phyloP scores from a whole-genome alignment of 1,139 yeast genomes.

The Pichia sp. region DNA sequence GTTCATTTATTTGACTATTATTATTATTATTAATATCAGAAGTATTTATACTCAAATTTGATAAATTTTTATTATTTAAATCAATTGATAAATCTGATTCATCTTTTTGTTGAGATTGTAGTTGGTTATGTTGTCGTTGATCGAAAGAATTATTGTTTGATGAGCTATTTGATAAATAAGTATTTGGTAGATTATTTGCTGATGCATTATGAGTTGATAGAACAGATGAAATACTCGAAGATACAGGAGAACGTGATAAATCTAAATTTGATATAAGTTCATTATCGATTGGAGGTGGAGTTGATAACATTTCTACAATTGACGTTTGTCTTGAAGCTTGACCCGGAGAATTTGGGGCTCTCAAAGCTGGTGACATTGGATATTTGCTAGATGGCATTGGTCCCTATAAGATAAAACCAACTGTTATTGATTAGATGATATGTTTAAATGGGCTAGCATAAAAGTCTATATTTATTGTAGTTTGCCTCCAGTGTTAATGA shows the following conservation, averaged over 20 bases:
- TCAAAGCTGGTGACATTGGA: slow-evolving; percentile 31
- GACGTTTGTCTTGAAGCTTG: slow-evolving; percentile 51
- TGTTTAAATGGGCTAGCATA: too few relatives aligned
- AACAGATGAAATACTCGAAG: slow-evolving; percentile 11
- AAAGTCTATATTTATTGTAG: too few relatives aligned
- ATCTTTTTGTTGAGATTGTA: too few relatives aligned
- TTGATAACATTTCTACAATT: slow-evolving; percentile 76
- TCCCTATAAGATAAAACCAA: too few relatives aligned
- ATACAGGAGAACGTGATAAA: slow-evolving; percentile 11
- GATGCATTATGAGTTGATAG: slow-evolving; percentile 5
- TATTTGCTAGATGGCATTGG: slow-evolving; percentile 26
- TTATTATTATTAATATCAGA: background rate
- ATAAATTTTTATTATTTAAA: slow-evolving; percentile 1
- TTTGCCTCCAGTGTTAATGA: too few relatives aligned
- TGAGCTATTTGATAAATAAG: background rate
- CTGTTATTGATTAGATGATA: too few relatives aligned
- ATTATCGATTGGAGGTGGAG: slow-evolving; percentile 63
- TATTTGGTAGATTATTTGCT: background rate
- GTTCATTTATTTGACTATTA: background rate
- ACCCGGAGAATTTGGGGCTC: slow-evolving; percentile 34
- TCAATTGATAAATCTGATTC: too few relatives aligned
- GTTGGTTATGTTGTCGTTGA: background rate
- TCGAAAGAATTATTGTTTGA: too few relatives aligned
- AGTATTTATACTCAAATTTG: background rate
- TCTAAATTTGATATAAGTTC: slow-evolving; percentile 11